Conservation (phyloP, 305 asterid genomes). For the Solanum aculeatissimum region DNA sequence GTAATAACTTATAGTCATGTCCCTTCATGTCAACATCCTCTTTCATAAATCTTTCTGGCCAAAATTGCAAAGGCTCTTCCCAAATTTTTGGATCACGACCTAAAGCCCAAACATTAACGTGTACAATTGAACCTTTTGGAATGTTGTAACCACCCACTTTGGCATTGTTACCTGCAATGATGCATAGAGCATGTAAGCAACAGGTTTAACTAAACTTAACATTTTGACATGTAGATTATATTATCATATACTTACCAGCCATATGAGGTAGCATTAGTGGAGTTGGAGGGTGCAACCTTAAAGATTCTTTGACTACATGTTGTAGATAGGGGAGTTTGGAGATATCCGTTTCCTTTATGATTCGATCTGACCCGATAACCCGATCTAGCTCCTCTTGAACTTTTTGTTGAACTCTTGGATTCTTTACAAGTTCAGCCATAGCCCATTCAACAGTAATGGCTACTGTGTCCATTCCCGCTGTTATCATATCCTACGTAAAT, state of each 20-base stretch:
- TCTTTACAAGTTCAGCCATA: constrained; percentile 16
- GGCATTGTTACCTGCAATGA: constrained; percentile 1
- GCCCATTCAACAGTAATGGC: constrained; percentile 24
- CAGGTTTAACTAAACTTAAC: no score
- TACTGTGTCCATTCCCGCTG: constrained; percentile 24
- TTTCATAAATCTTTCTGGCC: constrained; percentile 19
- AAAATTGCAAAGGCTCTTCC: constrained; percentile 16
- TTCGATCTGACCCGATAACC: constrained; percentile 1
- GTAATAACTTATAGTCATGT: constrained; percentile 38
- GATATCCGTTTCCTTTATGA: constrained; percentile 13
- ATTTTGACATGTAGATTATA: no score
- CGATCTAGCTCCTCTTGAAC: constrained; percentile 19
- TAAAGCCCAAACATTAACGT: constrained; percentile 22
- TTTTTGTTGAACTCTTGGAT: constrained; percentile 20
- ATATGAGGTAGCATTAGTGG: constrained; percentile 24
- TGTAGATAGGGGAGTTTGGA: constrained; percentile 18
- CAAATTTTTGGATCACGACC: constrained; percentile 22
- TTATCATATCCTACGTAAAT: constrained; percentile 15
- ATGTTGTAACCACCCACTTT: constrained; percentile 15
- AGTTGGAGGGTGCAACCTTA: constrained; percentile 26
- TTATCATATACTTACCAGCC: no score
- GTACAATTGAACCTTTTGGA: constrained; percentile 17
- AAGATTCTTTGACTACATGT: constrained; percentile 14
- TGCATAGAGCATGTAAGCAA: no score
- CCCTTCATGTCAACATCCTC: constrained; percentile 41